Evolutionary conservation across 2,329 filamentous ascomycete genomes (phyloP), one percentile per base, ranked within the genome.

Genomic region (Anisogramma anomala): DNA sequence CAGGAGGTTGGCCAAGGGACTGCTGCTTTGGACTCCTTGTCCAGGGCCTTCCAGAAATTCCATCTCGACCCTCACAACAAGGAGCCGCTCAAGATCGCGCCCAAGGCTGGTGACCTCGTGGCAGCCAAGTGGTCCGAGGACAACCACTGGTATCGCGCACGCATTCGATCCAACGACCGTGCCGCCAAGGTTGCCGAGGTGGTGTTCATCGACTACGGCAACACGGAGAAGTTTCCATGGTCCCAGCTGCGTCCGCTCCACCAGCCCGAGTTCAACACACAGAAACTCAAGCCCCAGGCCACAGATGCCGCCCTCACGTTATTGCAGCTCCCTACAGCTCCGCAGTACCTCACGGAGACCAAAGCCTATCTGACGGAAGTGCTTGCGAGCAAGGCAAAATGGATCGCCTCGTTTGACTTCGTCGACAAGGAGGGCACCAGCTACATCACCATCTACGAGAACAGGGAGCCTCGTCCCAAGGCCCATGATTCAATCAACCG

Each of bases 201-300:
- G 19, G 67, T 93, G 33, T 98, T 94, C 64, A 77, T 98, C 48
- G 91, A 98, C 67, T 98, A 93, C 62, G 91, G 91, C 53, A 98
- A 98, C 71, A 82, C 77, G 41, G 91, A 98, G 64, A 82, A 79
- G 56, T 71, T 94, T 43, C 76, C 88, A 0, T 98, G 89, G 87
- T 74, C 78, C 18, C 73, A 76, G 50, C 77, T 98, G 32, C 83
- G 91, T 20, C 71, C 86, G n/a, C 74, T 98, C 36, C 74, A 79
- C 37, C 78, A 85, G 56, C 63, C 76, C 13, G 81, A 88, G 53
- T 98, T 96, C 68, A 76, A 77, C 31, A 67, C 75, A 4, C 77
- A 86, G 59, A 88, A 83, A 62, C 77, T 98, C 45, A 88, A 84
- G 63, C 68, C 84, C 1, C 91, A 96, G 66, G 91, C 91, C 3